A percentile compares a stretch with the other conserved stretches of the same genome.
These are phyloP conservation scores for Xylaria sp. DNA, from an alignment of 2,329 filamentous ascomycete genomes.

Conservation along the genomic window DNA sequence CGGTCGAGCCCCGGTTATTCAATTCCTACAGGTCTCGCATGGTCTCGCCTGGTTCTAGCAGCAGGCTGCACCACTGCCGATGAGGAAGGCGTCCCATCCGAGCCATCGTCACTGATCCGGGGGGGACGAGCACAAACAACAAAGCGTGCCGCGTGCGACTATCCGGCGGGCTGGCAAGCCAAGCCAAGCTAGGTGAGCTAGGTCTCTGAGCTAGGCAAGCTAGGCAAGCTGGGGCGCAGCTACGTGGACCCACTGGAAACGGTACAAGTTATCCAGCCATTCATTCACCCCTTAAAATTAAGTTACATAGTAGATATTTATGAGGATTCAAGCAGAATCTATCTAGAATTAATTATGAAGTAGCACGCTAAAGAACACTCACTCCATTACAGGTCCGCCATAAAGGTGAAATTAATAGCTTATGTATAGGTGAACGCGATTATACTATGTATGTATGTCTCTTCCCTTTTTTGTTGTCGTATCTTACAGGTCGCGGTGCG, in stretches of 20 bases:
- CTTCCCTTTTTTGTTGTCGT: too few species aligned
- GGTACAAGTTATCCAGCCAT: not conserved
- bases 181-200: conserved; percentile 2
- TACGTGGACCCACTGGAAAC: conserved; percentile 12
- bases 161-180: conserved; percentile 11
- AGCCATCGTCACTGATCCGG: conserved; percentile 17
- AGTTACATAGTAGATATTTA: too few species aligned
- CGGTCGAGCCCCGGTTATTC: conserved; percentile 13
- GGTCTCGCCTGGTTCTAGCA: not conserved
- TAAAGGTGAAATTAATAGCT: too few species aligned
- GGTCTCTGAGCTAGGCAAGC: not conserved
- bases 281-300: too few species aligned
- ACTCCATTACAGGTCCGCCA: too few species aligned
- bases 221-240: not conserved
- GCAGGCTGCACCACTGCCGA: conserved; percentile 12
- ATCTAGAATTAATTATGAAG: too few species aligned
- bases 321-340: too few species aligned
- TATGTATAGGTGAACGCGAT: too few species aligned
- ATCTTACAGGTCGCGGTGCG: too few species aligned
- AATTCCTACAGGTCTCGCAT: not conserved
- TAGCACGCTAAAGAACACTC: too few species aligned
- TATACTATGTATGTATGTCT: too few species aligned
- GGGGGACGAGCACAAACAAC: conserved; percentile 1
- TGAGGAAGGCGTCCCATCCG: conserved; percentile 25
- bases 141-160: conserved; percentile 10